Evolutionary conservation across 352 stramenopile genomes (phyloP), one percentile per base, ranked within the genome.

Genomic region (Globisporangium iwayamae): DNA sequence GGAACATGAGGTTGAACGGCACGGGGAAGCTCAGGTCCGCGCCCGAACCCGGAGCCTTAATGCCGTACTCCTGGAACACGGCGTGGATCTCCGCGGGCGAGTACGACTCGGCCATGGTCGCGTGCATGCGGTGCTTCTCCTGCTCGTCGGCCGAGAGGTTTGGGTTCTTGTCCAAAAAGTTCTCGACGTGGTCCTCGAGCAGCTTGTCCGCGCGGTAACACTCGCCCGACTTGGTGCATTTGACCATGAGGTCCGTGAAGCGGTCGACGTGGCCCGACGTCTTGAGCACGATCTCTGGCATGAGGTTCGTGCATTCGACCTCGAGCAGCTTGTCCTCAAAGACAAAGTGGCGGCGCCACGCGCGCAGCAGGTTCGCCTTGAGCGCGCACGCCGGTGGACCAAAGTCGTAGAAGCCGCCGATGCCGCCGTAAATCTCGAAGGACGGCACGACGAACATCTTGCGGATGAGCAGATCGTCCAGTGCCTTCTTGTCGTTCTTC

Each of bases 221-320:
- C 70, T 99, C 96, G 34, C 96, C 96, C 63, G 91, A 98, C 63
- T 96, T 96, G 62, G 80, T 88, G 82, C 98, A 98, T 74, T 98
- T 99, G 51, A 99, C 97, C 98, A 99, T 99, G 22, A 99, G 84
- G 82, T 99, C 98, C 55, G 97, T 99, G 74, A 99, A 99, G 38
- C 96, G 94, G 74, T 99, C 97, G 43, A 99, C 97, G 74, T 99
- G 98, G 51, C 98, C 98, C 69, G 93, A 99, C 1, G 97, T 99
- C 83, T 99, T 98, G 13, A 99, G 84, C 39, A 99, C 98, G 18
- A 94, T 79, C 73, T 99, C 91, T 0, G 97, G 96, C 72, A 98
- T 99, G 38, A 99, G 84, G 73, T 98, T 98, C 9, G 97, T 99
- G 78, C 97, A 99, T 76, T 99, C 97, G 69, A 99, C 97, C 74